Base-by-base conservation (phyloP, 495 filamentous ascomycete species). In the Hypoxylon subgilvum region DNA sequence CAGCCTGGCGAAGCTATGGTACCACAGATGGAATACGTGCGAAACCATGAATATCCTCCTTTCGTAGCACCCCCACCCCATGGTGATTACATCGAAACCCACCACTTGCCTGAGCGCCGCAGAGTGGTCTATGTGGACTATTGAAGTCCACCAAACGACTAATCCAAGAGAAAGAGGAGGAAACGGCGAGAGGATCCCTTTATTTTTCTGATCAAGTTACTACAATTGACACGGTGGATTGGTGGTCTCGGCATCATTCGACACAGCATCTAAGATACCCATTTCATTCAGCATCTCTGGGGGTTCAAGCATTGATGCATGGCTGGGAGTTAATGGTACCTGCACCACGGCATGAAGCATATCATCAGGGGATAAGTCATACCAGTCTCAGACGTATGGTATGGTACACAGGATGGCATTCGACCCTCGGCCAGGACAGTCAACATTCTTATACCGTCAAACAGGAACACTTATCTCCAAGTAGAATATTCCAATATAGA, bases 211-310 rank as follows among this genome's bases (percentile, higher is more conserved):
- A 44, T 48, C 13, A 22, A 5, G 31, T 9, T 27, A 22, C 17
- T 14, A 27, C 23, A 38, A 32, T 16, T 13, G 16, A 13, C 18
- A 22, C 35, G 47, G 31, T 8, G 23, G 28, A 25, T 8, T 27
- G 35, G 13, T n/a, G n/a, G n/a, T n/a, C n/a, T 40, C 17, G 48
- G 36, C 44, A 36, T 35, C 44, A 18, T 42, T 42, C 22, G 17
- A 23, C 27, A 43, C 9, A 40, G 38, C 59, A 57, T 56, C 48
- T 52, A 8, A 57, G 54, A 64, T 64, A 64, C 61, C 61, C 61
- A 14, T 19, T 10, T 8, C 14, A 13, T 18, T 27, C 28, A 18
- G 45, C 57, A 49, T 57, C 35, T 6, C 22, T 19, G 7, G 27
- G 27, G 4, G 10, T 58, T 53, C 31, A 1, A 47, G 10, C 31